Conservation (phyloP, 345 rosid genomes). For the Physaria fendleri region DNA sequence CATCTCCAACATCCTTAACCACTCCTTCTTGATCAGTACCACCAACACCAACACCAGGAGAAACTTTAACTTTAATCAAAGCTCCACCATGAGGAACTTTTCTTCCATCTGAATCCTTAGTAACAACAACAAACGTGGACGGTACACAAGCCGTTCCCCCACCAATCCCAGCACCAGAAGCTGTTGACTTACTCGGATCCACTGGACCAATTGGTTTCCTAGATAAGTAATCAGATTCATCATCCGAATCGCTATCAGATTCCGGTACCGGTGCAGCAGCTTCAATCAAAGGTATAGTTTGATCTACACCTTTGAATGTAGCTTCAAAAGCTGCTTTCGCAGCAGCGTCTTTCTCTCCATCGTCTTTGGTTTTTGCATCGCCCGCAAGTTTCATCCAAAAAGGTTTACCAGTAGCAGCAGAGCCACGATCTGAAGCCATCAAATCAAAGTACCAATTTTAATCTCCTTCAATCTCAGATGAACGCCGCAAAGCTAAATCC, state of each 20-base stretch:
- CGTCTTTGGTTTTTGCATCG: conserved; percentile 84
- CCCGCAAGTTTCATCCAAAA: conserved; percentile 97
- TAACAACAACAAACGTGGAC: conserved; percentile 65
- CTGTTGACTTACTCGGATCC: conserved; percentile 79
- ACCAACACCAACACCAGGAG: conserved; percentile 92
- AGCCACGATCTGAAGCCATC: conserved; percentile 52
- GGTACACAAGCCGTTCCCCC: conserved; percentile 95
- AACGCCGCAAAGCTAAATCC: not conserved
- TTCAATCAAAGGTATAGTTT: conserved; percentile 39
- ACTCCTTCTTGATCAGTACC: conserved; percentile 87
- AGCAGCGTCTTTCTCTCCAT: conserved; percentile 86
- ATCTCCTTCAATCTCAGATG: not conserved
- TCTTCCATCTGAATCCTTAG: conserved; percentile 88
- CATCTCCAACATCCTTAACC: conserved; percentile 93
- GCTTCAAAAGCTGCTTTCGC: conserved; percentile 98
- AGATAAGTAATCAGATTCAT: conserved; percentile 50
- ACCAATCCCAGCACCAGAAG: conserved; percentile 85
- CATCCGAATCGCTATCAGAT: conserved; percentile 65
- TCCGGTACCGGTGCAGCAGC: conserved; percentile 46
- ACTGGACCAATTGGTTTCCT: conserved; percentile 84
- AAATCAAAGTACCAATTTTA: conserved; percentile 1
- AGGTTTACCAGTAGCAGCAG: conserved; percentile 41
- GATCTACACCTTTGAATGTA: conserved; percentile 63
- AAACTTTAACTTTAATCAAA: conserved; percentile 62
- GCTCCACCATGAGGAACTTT: conserved; percentile 75